Evolutionary conservation across 768 basidiomycete species (phyloP).

Genomic region (Royoungia palumana): DNA sequence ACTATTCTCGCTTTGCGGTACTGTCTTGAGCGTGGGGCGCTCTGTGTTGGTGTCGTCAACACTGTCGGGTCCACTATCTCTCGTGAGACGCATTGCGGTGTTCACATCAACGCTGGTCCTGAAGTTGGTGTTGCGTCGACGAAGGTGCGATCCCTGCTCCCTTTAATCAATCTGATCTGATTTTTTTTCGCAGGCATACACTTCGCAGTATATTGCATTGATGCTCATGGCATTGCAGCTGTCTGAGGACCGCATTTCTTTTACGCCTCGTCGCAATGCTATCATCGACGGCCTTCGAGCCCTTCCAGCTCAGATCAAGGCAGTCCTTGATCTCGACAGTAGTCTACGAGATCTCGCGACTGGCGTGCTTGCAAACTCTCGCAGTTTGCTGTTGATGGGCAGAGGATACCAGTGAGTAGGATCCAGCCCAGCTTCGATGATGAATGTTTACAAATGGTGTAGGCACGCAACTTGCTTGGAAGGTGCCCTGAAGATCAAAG

Average conservation of each 20-base stretch:
- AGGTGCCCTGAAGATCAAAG: conserved; percentile 99
- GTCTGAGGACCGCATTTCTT: conserved; percentile 94
- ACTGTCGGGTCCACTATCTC: conserved; percentile 98
- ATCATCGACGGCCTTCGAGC: conserved; percentile 92
- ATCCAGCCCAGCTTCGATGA: too few relatives aligned
- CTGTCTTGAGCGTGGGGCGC: conserved; percentile 93
- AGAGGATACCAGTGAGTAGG: conserved; percentile 86
- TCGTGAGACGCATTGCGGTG: conserved; percentile 97
- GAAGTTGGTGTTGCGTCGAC: conserved; percentile 99
- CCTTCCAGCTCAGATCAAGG: conserved; percentile 87
- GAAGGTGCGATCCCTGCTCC: conserved; percentile 50
- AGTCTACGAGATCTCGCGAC: conserved; percentile 77
- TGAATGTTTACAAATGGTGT: neutral
- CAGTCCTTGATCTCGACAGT: conserved; percentile 76
- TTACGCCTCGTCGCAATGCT: conserved; percentile 83
- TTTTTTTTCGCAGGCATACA: conserved; percentile 68
- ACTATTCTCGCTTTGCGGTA: conserved; percentile 95
- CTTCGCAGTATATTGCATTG: conserved; percentile 97
- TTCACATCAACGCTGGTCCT: conserved; percentile 98
- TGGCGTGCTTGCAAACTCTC: conserved; percentile 71
- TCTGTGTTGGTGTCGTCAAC: conserved; percentile 97
- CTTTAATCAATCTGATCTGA: neutral
- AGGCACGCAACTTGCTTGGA: conserved; percentile 96
- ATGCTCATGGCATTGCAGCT: conserved; percentile 99
- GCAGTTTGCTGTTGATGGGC: conserved; percentile 93